A percentile compares a stretch with the other conserved stretches of the same genome.
Evolutionary conservation across 306 rosid species (phyloP).

Genomic region (Oxytropis ochrocephala): DNA sequence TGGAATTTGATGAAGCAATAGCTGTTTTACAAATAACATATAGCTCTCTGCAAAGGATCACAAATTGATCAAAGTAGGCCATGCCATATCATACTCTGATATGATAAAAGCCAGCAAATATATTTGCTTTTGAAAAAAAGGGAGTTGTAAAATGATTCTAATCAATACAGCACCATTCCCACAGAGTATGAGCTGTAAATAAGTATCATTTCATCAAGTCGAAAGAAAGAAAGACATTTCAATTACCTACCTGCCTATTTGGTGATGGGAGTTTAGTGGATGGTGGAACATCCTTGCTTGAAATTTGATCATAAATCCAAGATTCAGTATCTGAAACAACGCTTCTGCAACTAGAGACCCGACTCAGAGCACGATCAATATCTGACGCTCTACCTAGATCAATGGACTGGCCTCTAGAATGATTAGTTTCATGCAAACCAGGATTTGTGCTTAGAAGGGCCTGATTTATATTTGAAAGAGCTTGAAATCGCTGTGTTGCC

Average conservation of each 20-base stretch:
- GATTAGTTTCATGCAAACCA: conserved; percentile 30
- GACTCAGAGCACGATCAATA: conserved; percentile 30
- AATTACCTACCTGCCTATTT: conserved; percentile 63
- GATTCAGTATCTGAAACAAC: conserved; percentile 38
- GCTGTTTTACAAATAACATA: not conserved
- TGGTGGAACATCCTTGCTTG: conserved; percentile 24
- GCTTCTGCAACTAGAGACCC: conserved; percentile 49
- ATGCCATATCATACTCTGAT: not conserved
- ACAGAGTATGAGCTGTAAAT: not conserved
- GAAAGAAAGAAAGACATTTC: conserved; percentile 16
- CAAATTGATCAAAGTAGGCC: not conserved
- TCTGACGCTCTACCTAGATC: conserved; percentile 47
- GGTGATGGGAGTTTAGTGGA: conserved; percentile 32
- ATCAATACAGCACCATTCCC: not conserved
- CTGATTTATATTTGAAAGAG: conserved; percentile 68
- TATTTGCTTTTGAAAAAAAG: not conserved
- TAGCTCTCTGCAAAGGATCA: not conserved
- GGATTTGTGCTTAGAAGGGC: conserved; percentile 31
- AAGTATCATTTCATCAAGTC: conserved; percentile 1
- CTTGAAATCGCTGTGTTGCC: conserved; percentile 70
- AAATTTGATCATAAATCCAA: conserved; percentile 41
- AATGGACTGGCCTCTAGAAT: conserved; percentile 47
- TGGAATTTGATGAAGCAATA: not conserved
- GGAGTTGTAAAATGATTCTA: not conserved
- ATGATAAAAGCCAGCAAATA: not conserved